Base-by-base conservation (phyloP, 257 asterid genomes). In the Penstemon davidsonii region DNA sequence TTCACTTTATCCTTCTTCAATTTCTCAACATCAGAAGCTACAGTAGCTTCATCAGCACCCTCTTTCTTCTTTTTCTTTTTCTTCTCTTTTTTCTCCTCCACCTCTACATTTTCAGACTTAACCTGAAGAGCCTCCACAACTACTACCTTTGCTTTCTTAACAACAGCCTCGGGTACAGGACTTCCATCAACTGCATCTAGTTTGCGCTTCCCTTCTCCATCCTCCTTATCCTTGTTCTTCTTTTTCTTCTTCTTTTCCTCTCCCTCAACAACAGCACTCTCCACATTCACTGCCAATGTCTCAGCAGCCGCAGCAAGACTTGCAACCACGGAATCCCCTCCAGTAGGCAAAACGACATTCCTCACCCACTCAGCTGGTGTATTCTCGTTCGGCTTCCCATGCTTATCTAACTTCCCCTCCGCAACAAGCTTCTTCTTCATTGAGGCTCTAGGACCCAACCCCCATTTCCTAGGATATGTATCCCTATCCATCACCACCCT, bases 401-500 rank as follows among this genome's bases (percentile, higher is more conserved):
- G 96, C 81, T 92, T 92, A 79, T 85, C 91, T 83, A 92, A 69
- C 83, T 92, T 89, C 74, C 96, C 98, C 44, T 89, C 96, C 5
- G 96, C 85, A 74, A 89, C 75, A 76, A 92, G 68, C 88, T 89
- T 92, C 82, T 89, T 92, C 80, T 89, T 89, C 96, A 92, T 79
- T 0, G 96, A 87, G 50, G 96, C 98, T 80, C 85, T 81, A 1
- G 98, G 98, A 4, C 98, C 98, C 83, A 92, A 82, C 6, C 98
- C 96, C 98, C 98, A 92, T 69, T 92, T 92, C 81, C 98, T 86
- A 0, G 98, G 98, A 75, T 92, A 92, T 0, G 98, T 92, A 77
- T 92, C 98, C 82, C 98, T 83, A 67, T 92, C 98, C 98, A 92
- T 89, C 62, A 92, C 98, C 60, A 92, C 98, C 85, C 98, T 89